phyloP scores from a whole-genome alignment of 305 asterid genomes.

The Fraxinus albicans region DNA sequence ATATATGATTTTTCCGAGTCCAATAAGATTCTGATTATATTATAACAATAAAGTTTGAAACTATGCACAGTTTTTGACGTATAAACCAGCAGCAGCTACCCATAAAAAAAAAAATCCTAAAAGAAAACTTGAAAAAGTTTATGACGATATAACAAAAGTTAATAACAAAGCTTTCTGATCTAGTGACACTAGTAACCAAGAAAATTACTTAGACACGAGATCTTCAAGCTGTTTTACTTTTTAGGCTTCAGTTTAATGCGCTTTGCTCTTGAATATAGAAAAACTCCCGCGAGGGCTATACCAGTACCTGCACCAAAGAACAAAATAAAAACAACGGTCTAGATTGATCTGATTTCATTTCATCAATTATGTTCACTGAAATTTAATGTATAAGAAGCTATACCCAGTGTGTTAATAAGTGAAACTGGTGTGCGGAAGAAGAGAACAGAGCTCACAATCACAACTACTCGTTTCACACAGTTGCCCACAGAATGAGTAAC shows the following conservation, averaged over 20 bases:
- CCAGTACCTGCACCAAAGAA: conserved; percentile 53
- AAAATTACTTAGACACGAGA: background rate
- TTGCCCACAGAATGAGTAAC: conserved; percentile 93
- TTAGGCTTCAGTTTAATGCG: conserved; percentile 69
- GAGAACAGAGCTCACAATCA: conserved; percentile 82
- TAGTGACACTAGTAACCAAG: background rate
- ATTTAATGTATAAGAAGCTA: background rate
- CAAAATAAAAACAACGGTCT: background rate
- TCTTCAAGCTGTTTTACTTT: conserved; percentile 59
- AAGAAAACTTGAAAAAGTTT: no score
- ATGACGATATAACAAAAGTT: background rate
- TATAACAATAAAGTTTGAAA: background rate
- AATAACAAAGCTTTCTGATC: background rate
- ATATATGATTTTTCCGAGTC: background rate
- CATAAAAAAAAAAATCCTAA: background rate
- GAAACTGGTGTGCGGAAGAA: conserved; percentile 94
- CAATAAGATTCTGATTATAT: background rate
- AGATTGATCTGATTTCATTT: background rate
- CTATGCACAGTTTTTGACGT: background rate
- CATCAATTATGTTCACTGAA: background rate
- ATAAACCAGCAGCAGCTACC: background rate
- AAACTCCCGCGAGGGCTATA: conserved; percentile 72
- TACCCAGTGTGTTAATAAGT: conserved; percentile 71
- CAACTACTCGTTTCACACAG: conserved; percentile 94
- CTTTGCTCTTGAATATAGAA: conserved; percentile 76